Conservation (phyloP, 257 asterid species). For the Plantago ovata region DNA sequence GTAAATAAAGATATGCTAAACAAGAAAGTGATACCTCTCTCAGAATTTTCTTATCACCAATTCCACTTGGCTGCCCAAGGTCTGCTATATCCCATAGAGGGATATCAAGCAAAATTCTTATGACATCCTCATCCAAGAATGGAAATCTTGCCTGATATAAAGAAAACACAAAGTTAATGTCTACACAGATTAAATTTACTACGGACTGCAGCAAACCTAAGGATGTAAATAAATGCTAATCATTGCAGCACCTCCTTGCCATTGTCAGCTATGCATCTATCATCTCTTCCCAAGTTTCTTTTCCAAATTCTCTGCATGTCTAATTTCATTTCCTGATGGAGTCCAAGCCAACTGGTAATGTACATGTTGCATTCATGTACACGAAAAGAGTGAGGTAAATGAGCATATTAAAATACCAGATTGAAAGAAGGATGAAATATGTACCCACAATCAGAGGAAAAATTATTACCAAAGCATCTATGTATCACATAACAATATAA, state of each 20-base stretch:
- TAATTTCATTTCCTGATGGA: conserved; percentile 86
- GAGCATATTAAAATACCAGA: conserved; percentile 2
- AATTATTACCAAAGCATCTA: no score
- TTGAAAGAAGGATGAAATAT: conserved; percentile 7
- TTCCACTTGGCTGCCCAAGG: conserved; percentile 84
- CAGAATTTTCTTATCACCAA: conserved; percentile 84
- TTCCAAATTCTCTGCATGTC: conserved; percentile 99
- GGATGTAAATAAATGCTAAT: conserved; percentile 5
- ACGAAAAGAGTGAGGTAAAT: background rate
- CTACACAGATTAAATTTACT: conserved; percentile 1
- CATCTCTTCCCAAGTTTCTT: conserved; percentile 97
- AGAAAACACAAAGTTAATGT: conserved; percentile 9
- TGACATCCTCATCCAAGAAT: conserved; percentile 90
- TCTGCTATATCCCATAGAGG: conserved; percentile 94
- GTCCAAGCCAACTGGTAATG: conserved; percentile 70
- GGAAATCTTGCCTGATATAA: conserved; percentile 79
- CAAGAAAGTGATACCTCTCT: conserved; percentile 53
- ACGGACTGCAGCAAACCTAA: conserved; percentile 11
- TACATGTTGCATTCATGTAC: conserved; percentile 12
- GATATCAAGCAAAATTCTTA: conserved; percentile 66
- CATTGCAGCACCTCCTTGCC: conserved; percentile 72
- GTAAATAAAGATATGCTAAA: background rate
- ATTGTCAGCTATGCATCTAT: conserved; percentile 83
- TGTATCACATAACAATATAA: no score
- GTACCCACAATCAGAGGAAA: no score